Evolutionary conservation across 2,329 filamentous ascomycete species (phyloP).

Genomic region (Colletotrichum brevisporum): DNA sequence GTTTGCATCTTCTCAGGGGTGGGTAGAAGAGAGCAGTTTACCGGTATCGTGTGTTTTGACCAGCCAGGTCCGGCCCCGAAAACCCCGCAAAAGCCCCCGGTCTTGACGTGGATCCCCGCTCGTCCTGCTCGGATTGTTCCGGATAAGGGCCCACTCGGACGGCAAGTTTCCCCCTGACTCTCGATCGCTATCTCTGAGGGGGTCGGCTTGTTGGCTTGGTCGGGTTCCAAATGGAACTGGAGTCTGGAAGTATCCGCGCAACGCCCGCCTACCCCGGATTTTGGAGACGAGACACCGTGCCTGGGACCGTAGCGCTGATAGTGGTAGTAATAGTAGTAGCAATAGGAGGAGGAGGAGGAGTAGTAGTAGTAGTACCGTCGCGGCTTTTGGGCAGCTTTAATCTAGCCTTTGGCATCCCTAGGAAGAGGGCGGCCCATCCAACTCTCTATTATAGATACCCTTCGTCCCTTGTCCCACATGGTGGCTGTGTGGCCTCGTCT

Average conservation of each 20-base stretch:
- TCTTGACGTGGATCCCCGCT: slow-evolving; percentile 5
- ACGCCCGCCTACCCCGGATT: slow-evolving; percentile 13
- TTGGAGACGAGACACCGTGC: not conserved
- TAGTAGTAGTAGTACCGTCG: too few relatives aligned
- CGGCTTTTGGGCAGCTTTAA: slow-evolving; percentile 6
- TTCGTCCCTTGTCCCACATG: not conserved
- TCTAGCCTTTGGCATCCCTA: not conserved
- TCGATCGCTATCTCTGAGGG: slow-evolving; percentile 2
- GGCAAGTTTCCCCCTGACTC: not conserved
- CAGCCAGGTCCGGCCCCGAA: too few relatives aligned
- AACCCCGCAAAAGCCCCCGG: too few relatives aligned
- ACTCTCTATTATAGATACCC: slow-evolving; percentile 3
- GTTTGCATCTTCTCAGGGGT: too few relatives aligned
- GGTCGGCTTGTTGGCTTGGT: not conserved
- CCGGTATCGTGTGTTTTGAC: too few relatives aligned
- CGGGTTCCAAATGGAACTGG: not conserved
- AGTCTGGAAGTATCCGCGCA: slow-evolving; percentile 18
- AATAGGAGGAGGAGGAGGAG: too few relatives aligned
- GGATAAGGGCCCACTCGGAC: slow-evolving; percentile 18
- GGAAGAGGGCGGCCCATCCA: not conserved
- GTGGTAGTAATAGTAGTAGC: too few relatives aligned
- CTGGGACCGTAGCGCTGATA: not conserved
- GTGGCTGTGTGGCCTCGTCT: not conserved
- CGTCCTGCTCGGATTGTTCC: slow-evolving; percentile 26
- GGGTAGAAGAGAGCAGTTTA: too few relatives aligned